Evolutionary conservation across 768 basidiomycete species (phyloP).

Genomic region (Boletus reticulatus): DNA sequence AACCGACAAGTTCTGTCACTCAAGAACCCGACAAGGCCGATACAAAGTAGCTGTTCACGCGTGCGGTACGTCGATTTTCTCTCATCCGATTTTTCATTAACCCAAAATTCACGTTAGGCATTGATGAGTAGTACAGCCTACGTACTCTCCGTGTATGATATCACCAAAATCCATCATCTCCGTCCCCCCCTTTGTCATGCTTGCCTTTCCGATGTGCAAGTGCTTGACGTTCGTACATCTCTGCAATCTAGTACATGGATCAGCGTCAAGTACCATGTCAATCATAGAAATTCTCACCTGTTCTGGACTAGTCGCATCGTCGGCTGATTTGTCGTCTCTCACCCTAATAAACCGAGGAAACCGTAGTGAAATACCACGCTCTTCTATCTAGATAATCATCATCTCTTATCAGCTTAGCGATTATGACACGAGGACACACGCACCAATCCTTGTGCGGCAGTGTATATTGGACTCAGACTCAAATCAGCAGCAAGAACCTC

Average conservation of each 20-base stretch:
- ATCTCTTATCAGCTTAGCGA: background rate
- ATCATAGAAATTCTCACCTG: constrained; percentile 52
- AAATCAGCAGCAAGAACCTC: constrained; percentile 97
- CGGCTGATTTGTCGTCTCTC: constrained; percentile 90
- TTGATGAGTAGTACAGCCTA: constrained; percentile 15
- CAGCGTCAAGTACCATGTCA: background rate
- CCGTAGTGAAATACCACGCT: constrained; percentile 90
- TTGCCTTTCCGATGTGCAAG: constrained; percentile 76
- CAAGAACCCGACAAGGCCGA: constrained; percentile 37
- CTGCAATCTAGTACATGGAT: constrained; percentile 61
- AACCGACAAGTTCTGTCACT: constrained; percentile 42
- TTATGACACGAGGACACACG: constrained; percentile 25
- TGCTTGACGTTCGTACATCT: constrained; percentile 90
- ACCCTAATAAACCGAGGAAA: constrained; percentile 94
- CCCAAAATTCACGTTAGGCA: constrained; percentile 3
- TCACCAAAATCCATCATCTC: constrained; percentile 81
- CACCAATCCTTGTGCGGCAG: constrained; percentile 90
- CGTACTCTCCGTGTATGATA: constrained; percentile 11
- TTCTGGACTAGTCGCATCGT: constrained; percentile 91
- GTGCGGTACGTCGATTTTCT: background rate
- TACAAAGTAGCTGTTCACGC: constrained; percentile 15
- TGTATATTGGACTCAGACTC: constrained; percentile 94
- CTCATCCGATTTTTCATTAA: background rate
- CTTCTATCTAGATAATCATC: constrained; percentile 56
- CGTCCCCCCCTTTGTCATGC: constrained; percentile 58